These are phyloP conservation scores for Bidens hawaiensis DNA, from an alignment of 140 eudicot species.

Conservation along the genomic window DNA sequence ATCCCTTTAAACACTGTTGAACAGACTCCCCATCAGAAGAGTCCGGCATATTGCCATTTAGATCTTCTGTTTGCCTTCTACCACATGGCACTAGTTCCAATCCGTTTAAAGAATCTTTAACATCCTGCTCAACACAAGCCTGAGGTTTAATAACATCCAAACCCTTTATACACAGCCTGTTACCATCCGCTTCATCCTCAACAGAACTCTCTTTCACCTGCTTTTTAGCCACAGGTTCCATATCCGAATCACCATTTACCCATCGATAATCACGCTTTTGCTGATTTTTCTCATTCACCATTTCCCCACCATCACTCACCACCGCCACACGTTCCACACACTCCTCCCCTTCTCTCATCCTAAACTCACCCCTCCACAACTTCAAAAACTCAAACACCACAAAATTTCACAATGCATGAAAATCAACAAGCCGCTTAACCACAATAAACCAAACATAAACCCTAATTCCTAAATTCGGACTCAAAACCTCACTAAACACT, in stretches of 20 bases:
- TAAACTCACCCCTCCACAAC: constrained; percentile 18
- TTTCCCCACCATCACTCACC: constrained; percentile 28
- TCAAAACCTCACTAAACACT: constrained; percentile 11
- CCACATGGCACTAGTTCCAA: constrained; percentile 4
- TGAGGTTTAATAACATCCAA: constrained; percentile 8
- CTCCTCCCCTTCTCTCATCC: constrained; percentile 54
- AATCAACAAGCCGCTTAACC: not conserved
- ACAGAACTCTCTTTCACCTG: constrained; percentile 32
- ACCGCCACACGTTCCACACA: constrained; percentile 39
- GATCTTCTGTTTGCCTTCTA: constrained; percentile 15
- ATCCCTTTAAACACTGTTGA: constrained; percentile 7
- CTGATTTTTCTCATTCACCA: constrained; percentile 31
- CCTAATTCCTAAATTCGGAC: constrained; percentile 8
- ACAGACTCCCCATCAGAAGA: constrained; percentile 1
- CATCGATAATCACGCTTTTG: constrained; percentile 37
- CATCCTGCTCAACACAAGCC: constrained; percentile 12
- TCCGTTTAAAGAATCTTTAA: constrained; percentile 2
- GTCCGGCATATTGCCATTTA: not conserved
- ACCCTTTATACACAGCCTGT: constrained; percentile 8
- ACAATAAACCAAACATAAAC: constrained; percentile 18
- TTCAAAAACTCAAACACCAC: constrained; percentile 16
- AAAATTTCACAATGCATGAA: constrained; percentile 10
- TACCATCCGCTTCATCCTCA: constrained; percentile 17
- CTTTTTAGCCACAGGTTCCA: constrained; percentile 37
- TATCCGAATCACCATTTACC: constrained; percentile 26